phyloP scores from a whole-genome alignment of 2,329 filamentous ascomycete species.

The Cordyceps farinosa region DNA sequence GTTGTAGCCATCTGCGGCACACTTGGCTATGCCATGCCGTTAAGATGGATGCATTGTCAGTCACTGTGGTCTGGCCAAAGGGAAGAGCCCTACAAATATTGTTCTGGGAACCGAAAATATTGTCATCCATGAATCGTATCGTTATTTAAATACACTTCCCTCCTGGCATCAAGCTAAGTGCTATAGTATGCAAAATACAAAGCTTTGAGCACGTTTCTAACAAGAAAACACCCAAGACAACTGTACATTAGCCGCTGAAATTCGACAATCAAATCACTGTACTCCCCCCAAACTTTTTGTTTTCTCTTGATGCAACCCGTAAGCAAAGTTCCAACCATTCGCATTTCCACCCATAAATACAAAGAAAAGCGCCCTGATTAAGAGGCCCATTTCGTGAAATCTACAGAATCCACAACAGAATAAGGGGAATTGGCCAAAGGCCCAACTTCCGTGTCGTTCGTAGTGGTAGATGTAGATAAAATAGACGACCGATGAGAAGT shows the following conservation, averaged over 20 bases:
- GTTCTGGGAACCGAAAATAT: background rate
- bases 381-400: conserved; percentile 50
- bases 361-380: conserved; percentile 1
- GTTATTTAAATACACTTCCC: background rate
- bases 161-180: conserved; percentile 1
- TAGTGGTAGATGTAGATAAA: conserved; percentile 49
- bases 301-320: background rate
- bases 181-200: conserved; percentile 18
- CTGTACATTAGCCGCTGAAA: conserved; percentile 12
- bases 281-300: conserved; percentile 16
- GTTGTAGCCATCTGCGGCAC: no score
- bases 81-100: no score
- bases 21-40: no score
- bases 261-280: conserved; percentile 13
- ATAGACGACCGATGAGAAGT: conserved; percentile 57
- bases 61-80: no score
- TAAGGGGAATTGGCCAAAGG: conserved; percentile 25
- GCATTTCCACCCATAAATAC: conserved; percentile 1
- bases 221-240: conserved; percentile 5
- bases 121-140: background rate
- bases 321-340: background rate
- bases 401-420: conserved; percentile 43
- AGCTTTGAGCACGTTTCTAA: conserved; percentile 8
- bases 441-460: conserved; percentile 52
- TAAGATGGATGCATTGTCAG: no score